phyloP scores from a whole-genome alignment of 495 filamentous ascomycete genomes.

The Penicillium longicatenatum region DNA sequence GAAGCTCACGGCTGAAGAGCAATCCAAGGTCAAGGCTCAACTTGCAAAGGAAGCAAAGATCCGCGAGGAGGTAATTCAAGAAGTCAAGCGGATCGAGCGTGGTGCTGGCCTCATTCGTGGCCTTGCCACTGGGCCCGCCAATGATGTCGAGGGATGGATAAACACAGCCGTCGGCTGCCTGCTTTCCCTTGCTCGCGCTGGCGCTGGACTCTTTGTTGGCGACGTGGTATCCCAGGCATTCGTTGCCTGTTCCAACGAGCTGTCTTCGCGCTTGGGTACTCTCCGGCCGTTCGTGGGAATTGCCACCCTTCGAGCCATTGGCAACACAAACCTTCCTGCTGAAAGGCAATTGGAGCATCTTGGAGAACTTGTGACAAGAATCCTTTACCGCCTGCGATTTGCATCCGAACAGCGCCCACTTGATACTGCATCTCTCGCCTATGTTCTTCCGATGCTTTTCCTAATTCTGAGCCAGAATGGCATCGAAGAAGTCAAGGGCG shows the following conservation, averaged over 20 bases:
- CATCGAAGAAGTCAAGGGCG: slow-evolving; percentile 60
- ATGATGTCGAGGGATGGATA: slow-evolving; percentile 83
- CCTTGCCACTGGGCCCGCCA: slow-evolving; percentile 82
- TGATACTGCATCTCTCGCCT: slow-evolving; percentile 80
- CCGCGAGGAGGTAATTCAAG: slow-evolving; percentile 63
- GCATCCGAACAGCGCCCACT: slow-evolving; percentile 89
- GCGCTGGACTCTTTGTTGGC: slow-evolving; percentile 78
- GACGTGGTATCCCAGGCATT: slow-evolving; percentile 78
- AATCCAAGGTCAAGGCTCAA: slow-evolving; percentile 86
- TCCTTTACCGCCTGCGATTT: slow-evolving; percentile 88
- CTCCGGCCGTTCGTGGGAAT: slow-evolving; percentile 81
- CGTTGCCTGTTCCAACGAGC: slow-evolving; percentile 70
- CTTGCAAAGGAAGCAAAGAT: slow-evolving; percentile 83
- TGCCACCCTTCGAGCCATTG: slow-evolving; percentile 78
- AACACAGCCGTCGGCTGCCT: slow-evolving; percentile 71
- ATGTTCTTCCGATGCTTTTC: slow-evolving; percentile 80
- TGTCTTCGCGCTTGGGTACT: slow-evolving; percentile 73
- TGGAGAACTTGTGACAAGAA: slow-evolving; percentile 82
- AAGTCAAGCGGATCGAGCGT: slow-evolving; percentile 69
- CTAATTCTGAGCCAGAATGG: slow-evolving; percentile 75
- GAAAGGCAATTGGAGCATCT: slow-evolving; percentile 76
- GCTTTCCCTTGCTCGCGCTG: slow-evolving; percentile 70
- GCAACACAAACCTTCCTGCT: slow-evolving; percentile 67
- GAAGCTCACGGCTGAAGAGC: slow-evolving; percentile 88
- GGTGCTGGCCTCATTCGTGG: slow-evolving; percentile 82